Conservation (phyloP, 345 rosid species). For the Eucalyptus marginata region DNA sequence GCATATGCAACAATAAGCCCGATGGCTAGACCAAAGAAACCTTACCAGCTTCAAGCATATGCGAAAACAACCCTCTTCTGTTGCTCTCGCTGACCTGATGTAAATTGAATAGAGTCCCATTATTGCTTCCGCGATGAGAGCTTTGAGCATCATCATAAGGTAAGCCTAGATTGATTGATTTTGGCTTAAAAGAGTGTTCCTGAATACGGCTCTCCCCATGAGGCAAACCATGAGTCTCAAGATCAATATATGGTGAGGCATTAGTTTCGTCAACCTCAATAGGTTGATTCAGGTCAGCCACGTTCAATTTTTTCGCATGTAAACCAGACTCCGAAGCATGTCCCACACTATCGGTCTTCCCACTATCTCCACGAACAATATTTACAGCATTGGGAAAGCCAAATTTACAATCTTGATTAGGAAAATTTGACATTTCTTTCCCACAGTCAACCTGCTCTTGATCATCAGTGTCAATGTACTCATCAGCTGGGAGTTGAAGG, state of each 20-base stretch:
- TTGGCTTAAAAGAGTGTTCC: constrained; percentile 14
- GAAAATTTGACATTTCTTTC: constrained; percentile 26
- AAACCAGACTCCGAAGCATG: constrained; percentile 30
- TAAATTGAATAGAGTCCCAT: constrained; percentile 1
- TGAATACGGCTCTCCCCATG: not conserved
- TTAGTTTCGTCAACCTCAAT: constrained; percentile 34
- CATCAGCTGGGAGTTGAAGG: constrained; percentile 87
- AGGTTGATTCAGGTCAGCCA: constrained; percentile 87
- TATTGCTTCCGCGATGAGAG: constrained; percentile 12
- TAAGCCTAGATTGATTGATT: constrained; percentile 23
- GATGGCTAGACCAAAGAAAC: not conserved
- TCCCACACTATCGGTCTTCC: constrained; percentile 10
- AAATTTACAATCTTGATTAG: constrained; percentile 26
- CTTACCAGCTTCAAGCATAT: constrained; percentile 45
- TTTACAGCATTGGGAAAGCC: constrained; percentile 19
- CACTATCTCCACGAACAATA: not conserved
- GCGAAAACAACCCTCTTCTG: constrained; percentile 29
- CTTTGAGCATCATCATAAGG: constrained; percentile 20
- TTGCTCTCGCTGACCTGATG: constrained; percentile 5
- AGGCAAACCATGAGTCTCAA: constrained; percentile 5
- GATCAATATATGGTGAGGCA: constrained; percentile 26
- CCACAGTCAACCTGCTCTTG: constrained; percentile 13
- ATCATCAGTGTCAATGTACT: constrained; percentile 56
- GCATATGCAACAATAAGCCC: not conserved
- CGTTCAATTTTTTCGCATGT: constrained; percentile 17